Percentiles rank a stretch among this genome's conserved stretches.
phyloP scores from a whole-genome alignment of 2,329 filamentous ascomycete species.

The Aspergillus latus region DNA sequence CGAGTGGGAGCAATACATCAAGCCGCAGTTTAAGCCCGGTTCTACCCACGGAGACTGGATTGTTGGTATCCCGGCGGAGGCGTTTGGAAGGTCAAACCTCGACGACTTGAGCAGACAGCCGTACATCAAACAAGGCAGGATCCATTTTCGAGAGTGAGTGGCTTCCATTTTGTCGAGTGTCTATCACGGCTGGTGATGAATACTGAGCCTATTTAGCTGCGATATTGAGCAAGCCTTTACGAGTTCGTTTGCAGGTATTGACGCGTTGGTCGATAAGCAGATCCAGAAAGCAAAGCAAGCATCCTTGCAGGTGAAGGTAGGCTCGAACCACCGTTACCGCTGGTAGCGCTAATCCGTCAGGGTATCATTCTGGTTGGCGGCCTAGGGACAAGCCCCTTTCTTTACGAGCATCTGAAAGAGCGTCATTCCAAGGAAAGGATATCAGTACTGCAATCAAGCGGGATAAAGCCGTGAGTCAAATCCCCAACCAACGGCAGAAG shows the following conservation, averaged over 20 bases:
- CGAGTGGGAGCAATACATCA: slow-evolving; percentile 9
- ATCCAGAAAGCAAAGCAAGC: neutral
- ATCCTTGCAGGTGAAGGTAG: neutral
- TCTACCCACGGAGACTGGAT: neutral
- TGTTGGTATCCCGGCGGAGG: slow-evolving; percentile 4
- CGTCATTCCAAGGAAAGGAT: neutral
- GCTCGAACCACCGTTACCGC: neutral
- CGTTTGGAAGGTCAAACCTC: slow-evolving; percentile 4
- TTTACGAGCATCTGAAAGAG: neutral
- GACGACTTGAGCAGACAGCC: slow-evolving; percentile 3
- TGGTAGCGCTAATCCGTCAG: neutral
- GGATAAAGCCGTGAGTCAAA: slow-evolving; percentile 2
- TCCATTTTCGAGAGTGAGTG: slow-evolving; percentile 3
- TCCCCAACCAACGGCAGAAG: neutral
- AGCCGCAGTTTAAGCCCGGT: slow-evolving; percentile 4
- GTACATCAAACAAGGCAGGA: slow-evolving; percentile 3
- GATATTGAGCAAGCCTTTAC: slow-evolving; percentile 8
- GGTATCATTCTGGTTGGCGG: slow-evolving; percentile 4
- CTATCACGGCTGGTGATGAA: too few species aligned
- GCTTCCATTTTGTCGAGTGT: neutral
- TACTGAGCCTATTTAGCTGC: neutral
- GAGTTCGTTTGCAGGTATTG: slow-evolving; percentile 1
- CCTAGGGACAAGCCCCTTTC: slow-evolving; percentile 1
- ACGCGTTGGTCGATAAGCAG: neutral
- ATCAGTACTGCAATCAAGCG: slow-evolving; percentile 1